Conservation (phyloP, 306 rosid genomes). For the Mimosa pudica region DNA sequence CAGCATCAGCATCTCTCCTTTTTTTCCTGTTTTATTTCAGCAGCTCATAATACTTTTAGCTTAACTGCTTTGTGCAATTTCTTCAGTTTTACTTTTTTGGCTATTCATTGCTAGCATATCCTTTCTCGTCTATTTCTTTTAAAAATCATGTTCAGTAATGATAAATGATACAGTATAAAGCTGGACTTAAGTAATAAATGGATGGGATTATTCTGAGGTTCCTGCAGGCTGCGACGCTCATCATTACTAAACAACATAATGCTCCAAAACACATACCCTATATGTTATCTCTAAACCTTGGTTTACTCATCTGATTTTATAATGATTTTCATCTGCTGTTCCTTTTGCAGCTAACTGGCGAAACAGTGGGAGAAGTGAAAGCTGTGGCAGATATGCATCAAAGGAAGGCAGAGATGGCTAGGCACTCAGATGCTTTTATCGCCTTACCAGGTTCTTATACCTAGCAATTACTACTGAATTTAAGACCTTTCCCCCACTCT, state of each 20-base stretch:
- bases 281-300: slow-evolving; percentile 34
- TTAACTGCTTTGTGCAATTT: background rate
- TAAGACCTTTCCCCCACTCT: slow-evolving; percentile 6
- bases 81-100: slow-evolving; percentile 39
- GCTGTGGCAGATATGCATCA: slow-evolving; percentile 99
- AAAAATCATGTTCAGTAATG: slow-evolving; percentile 18
- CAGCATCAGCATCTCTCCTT: background rate
- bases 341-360: slow-evolving; percentile 89
- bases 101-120: slow-evolving; percentile 41
- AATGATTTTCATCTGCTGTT: slow-evolving; percentile 27
- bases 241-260: slow-evolving; percentile 52
- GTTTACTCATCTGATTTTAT: slow-evolving; percentile 38
- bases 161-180: slow-evolving; percentile 41
- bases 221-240: slow-evolving; percentile 51
- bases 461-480: slow-evolving; percentile 31
- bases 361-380: slow-evolving; percentile 97
- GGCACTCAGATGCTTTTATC: slow-evolving; percentile 98
- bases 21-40: background rate
- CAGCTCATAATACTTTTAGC: background rate
- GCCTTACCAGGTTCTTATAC: slow-evolving; percentile 94
- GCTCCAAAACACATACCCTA: slow-evolving; percentile 33
- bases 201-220: slow-evolving; percentile 33
- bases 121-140: background rate
- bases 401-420: slow-evolving; percentile 99
- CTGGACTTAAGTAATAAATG: slow-evolving; percentile 25